Conservation (phyloP, 768 basidiomycete species). For the Clitopilus hobsonii region DNA sequence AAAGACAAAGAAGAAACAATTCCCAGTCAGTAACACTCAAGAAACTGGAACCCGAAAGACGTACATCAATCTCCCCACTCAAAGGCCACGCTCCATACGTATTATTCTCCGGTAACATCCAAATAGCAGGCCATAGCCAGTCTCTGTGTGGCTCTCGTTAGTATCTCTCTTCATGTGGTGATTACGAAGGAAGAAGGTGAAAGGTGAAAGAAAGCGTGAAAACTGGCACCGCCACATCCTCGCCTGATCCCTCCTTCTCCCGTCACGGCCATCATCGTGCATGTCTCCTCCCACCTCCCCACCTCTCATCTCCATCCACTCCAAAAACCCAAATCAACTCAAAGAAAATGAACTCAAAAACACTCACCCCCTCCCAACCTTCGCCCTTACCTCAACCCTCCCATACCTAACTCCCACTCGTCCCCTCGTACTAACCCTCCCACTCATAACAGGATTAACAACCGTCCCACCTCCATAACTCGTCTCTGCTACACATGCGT, state of each 20-base stretch:
- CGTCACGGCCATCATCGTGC: background rate
- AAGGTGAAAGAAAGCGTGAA: too few relatives aligned
- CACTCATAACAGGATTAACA: slow-evolving; percentile 76
- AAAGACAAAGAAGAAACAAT: too few relatives aligned
- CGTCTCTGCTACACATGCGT: slow-evolving; percentile 35
- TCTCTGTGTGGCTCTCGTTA: slow-evolving; percentile 21
- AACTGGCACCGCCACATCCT: background rate
- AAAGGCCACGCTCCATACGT: slow-evolving; percentile 62
- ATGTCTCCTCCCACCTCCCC: background rate
- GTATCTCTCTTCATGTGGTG: too few relatives aligned
- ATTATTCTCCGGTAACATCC: slow-evolving; percentile 65
- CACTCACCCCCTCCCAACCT: slow-evolving; percentile 48
- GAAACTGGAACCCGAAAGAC: slow-evolving; percentile 13
- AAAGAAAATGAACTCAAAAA: slow-evolving; percentile 32
- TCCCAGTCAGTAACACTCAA: background rate
- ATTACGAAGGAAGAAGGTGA: background rate
- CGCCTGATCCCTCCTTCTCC: background rate
- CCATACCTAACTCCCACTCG: slow-evolving; percentile 54
- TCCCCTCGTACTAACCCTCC: slow-evolving; percentile 67
- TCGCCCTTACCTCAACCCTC: slow-evolving; percentile 57
- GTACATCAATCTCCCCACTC: slow-evolving; percentile 46
- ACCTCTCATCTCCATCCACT: slow-evolving; percentile 13
- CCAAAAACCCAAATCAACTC: slow-evolving; percentile 35
- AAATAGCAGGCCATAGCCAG: slow-evolving; percentile 76
- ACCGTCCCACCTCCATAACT: slow-evolving; percentile 29